Evolutionary conservation across 768 basidiomycete species (phyloP), one percentile per base, ranked within the genome.

Genomic region (Chalciporus piperatus): DNA sequence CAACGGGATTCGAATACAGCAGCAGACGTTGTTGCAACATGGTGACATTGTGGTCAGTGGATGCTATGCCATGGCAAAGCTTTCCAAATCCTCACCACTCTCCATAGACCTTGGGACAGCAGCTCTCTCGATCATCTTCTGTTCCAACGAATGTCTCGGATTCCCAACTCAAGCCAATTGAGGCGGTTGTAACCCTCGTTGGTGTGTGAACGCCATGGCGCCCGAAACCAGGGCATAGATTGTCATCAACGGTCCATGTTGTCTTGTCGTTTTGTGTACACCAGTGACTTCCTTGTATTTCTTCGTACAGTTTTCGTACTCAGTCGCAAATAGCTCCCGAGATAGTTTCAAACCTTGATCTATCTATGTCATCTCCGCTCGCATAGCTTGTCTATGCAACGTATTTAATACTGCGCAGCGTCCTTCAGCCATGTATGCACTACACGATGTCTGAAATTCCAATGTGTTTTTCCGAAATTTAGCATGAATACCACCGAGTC

Each of bases 11-110:
- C 70, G 68, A 54, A 69, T 79, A 54, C 66, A 65, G 17, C 61
- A 70, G 16, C 69, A 67, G 39, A 74, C 69, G 1, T 50, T 65
- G 6, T 61, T 80, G 22, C 71, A 70, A 47, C 59, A 67, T 9
- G 76, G 76, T 17, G 79, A 80, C 52, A 64, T 70, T 7, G 59
- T 81, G 53, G 79, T 80, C 51, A 50, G 74, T 69, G 44, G 12
- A 16, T 30, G 39, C 47, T 39, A 16, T 37, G 6, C 20, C 47
- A 20, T 11, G 19, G 10, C 11, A 25, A 16, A 19, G 35, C 50
- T n/a, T 17, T 32, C 39, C 16, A 47, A 20, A 22, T 39, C 41
- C 54, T 54, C 39, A 52, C 54, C 45, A 46, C 35, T 61, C 14
- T 42, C 35, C 40, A 44, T 51, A 80, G 78, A 69, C 60, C 49